Evolutionary conservation across 768 basidiomycete genomes (phyloP), one percentile per base, ranked within the genome.

Genomic region (Suillus luteus): DNA sequence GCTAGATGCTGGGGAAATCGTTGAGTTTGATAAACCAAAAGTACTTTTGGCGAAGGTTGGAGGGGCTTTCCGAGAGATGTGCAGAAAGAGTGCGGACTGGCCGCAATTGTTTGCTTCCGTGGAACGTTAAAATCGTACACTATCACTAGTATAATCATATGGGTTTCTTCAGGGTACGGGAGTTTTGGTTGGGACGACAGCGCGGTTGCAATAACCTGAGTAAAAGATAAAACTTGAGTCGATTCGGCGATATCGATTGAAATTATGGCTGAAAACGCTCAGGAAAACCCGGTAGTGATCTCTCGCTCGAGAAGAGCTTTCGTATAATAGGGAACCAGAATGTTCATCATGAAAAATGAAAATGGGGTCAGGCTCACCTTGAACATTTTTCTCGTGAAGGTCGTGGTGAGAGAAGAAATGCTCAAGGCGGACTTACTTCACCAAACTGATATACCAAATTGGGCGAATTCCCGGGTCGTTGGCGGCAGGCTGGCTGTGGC

Each of bases 11-110:
- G 93, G 93, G 2, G 80, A 83, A 62, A 81, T 95, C 51, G 73
- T 86, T n/a, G 92, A 95, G 70, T 93, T 86, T 72, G 93, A 89
- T 62, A 79, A 84, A 10, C 93, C 93, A 0, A 74, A 71, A 46
- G 78, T 72, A 19, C 75, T 95, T 57, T 77, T 93, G 52, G 69
- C 69, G 2, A 84, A 79, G 41, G 75, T 79, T 15, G 83, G 82
- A 22, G 85, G 91, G 3, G 76, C 79, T 31, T 93, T 94, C 72
- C 82, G 84, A 57, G 84, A 84, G 65, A 85, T 93, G 84, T 90
- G 89, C 73, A 77, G 80, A 51, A 81, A 83, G 65, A 89, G 87
- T 71, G 81, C 81, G 3, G 85, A 85, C 61, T 85, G 84, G 83
- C 71, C 77, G 14, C 57, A 41, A n/a, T 49, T 77, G 35, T 78